Base-by-base conservation (phyloP, 495 filamentous ascomycete genomes). In the Sporormia fimetaria region DNA sequence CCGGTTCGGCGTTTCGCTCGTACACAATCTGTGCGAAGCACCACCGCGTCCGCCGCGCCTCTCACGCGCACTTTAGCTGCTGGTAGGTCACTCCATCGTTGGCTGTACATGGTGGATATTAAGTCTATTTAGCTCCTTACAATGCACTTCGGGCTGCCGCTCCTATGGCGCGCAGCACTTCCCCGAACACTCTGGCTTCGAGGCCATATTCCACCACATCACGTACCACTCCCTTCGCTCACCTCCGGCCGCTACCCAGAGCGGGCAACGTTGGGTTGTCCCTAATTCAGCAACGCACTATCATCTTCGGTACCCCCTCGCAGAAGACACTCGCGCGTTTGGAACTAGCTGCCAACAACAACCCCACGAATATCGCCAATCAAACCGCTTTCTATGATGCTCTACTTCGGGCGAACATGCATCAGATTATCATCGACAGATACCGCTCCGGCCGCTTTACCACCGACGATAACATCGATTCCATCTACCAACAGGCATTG, bases 321-420 rank as follows among this genome's bases (percentile, higher is more conserved):
- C 70, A 70, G 33, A 74, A 69, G 25, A 57, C 76, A 9, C 63
- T 84, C 6, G 76, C 76, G 15, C 77, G 80, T 47, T 74, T 78
- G 49, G 90, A 98, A 63, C 80, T 83, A 57, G 76, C 80, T 17
- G 92, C 90, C 24, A 96, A 94, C 60, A 81, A 83, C 63, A 87
- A 93, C 51, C 83, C 90, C 2, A 75, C 69, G 48, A 94, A 81
- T 61, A 74, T 85, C 10, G 80, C 76, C 18, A 78, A 84, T 11
- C 90, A 98, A 61, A 87, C 85, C 62, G 77, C 83, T 15, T 94
- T 98, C 59, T 98, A 98, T 60, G 76, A 85, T 54, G 78, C 84
- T 23, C 74, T 96, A n/a, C 66, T 95, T 16, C 79, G 76, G 49
- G 86, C 86, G 8, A 84, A 92, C 55, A 87, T 94, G 78, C 83